These are phyloP conservation scores for Saturnispora mendoncae DNA, from an alignment of 805 yeast species.

Conservation along the genomic window DNA sequence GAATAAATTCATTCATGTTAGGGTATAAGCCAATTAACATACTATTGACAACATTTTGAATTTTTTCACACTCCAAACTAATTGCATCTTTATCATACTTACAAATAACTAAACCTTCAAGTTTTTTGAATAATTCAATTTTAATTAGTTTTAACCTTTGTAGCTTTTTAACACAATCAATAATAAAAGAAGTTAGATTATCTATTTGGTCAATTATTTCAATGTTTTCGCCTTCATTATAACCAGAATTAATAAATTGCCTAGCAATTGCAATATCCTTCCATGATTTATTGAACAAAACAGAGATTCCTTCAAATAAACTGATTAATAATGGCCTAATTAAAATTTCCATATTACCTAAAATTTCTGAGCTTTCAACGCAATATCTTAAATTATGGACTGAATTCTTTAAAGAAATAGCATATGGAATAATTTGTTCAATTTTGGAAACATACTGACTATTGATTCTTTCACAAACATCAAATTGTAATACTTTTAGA, in stretches of 20 bases:
- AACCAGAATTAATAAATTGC: conserved; percentile 2
- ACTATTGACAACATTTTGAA: conserved; percentile 2
- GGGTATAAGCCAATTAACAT: conserved; percentile 11
- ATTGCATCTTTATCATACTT: background rate
- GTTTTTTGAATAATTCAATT: background rate
- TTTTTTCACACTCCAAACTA: background rate
- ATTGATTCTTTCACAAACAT: conserved; percentile 1
- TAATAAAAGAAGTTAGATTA: background rate
- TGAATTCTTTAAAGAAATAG: conserved; percentile 1
- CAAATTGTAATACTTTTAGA: conserved; percentile 12
- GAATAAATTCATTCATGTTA: conserved; percentile 28
- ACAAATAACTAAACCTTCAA: conserved; percentile 1
- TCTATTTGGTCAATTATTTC: background rate
- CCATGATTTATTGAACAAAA: conserved; percentile 1
- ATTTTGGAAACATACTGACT: conserved; percentile 2
- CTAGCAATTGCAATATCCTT: background rate
- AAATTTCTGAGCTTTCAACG: background rate
- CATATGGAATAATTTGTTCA: conserved; percentile 1
- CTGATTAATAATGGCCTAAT: background rate
- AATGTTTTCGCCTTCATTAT: background rate
- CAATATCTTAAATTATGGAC: conserved; percentile 5
- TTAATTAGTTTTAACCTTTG: conserved; percentile 5
- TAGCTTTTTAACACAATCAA: background rate
- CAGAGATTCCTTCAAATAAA: background rate
- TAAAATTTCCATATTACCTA: conserved; percentile 8